Evolutionary conservation across 495 filamentous ascomycete species (phyloP).

Genomic region (Rhypophila decipiens): DNA sequence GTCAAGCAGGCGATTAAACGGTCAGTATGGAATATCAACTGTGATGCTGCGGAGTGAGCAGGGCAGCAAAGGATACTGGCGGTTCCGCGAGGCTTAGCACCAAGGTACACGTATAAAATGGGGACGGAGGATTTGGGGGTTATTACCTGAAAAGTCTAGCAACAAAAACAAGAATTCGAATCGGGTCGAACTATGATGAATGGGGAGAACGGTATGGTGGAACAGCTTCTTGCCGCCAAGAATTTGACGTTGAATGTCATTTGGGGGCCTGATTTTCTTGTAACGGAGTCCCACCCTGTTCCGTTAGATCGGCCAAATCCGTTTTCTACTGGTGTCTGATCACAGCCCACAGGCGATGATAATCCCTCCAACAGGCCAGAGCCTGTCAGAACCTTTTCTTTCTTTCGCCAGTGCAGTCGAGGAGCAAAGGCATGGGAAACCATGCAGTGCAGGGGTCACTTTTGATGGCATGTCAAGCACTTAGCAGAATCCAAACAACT

Average conservation of each 20-base stretch:
- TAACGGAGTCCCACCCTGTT: background rate
- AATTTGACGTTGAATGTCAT: background rate
- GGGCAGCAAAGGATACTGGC: background rate
- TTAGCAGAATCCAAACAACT: background rate
- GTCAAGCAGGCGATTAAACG: too few species aligned
- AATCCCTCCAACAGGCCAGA: background rate
- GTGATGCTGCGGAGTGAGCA: background rate
- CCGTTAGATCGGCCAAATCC: background rate
- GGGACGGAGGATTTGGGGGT: too few species aligned
- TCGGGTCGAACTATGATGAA: background rate
- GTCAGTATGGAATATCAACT: too few species aligned
- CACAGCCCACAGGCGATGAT: background rate
- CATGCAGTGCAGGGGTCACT: background rate
- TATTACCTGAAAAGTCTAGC: background rate
- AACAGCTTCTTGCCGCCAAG: background rate
- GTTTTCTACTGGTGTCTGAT: background rate
- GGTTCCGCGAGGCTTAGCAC: constrained; percentile 1
- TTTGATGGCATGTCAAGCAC: background rate
- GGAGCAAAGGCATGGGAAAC: too few species aligned
- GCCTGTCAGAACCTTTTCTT: background rate
- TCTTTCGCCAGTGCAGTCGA: background rate
- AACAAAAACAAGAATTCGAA: background rate
- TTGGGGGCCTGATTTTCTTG: too few species aligned
- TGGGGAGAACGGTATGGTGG: background rate
- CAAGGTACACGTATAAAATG: too few species aligned